These are phyloP conservation scores for Geotrichum reessii DNA, from an alignment of 1,139 yeast genomes.

Conservation along the genomic window DNA sequence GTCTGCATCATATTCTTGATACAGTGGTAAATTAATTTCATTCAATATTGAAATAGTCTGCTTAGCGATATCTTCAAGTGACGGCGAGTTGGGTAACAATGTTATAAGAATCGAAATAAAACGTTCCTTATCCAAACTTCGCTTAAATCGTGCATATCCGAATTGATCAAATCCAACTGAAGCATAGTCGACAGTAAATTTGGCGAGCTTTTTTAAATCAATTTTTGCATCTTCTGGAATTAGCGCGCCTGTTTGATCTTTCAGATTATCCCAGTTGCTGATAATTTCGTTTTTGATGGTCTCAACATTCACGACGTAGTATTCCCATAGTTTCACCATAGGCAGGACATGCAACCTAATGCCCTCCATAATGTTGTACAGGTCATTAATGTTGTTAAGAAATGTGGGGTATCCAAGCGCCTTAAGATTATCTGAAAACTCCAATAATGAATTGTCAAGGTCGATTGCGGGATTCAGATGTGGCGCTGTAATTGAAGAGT, in stretches of 20 bases:
- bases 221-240: constrained; percentile 16
- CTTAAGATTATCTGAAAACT: constrained; percentile 54
- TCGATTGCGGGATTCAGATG: constrained; percentile 81
- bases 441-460: constrained; percentile 61
- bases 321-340: constrained; percentile 77
- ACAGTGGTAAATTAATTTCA: constrained; percentile 68
- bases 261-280: not conserved
- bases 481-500: constrained; percentile 81
- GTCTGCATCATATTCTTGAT: constrained; percentile 74
- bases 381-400: constrained; percentile 48
- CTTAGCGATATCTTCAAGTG: constrained; percentile 33
- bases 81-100: constrained; percentile 23
- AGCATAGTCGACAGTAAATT: constrained; percentile 46
- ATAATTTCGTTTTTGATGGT: constrained; percentile 32
- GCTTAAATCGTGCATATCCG: constrained; percentile 48
- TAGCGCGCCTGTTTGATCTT: not conserved
- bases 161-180: constrained; percentile 37
- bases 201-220: constrained; percentile 43
- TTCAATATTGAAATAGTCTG: constrained; percentile 57
- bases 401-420: constrained; percentile 56
- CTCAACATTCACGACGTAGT: constrained; percentile 57
- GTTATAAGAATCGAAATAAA: constrained; percentile 35
- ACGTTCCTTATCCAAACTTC: constrained; percentile 47
- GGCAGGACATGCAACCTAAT: constrained; percentile 61
- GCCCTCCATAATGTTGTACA: constrained; percentile 58